Evolutionary conservation across 495 filamentous ascomycete genomes (phyloP).

Genomic region (Trichoderma reesei): DNA sequence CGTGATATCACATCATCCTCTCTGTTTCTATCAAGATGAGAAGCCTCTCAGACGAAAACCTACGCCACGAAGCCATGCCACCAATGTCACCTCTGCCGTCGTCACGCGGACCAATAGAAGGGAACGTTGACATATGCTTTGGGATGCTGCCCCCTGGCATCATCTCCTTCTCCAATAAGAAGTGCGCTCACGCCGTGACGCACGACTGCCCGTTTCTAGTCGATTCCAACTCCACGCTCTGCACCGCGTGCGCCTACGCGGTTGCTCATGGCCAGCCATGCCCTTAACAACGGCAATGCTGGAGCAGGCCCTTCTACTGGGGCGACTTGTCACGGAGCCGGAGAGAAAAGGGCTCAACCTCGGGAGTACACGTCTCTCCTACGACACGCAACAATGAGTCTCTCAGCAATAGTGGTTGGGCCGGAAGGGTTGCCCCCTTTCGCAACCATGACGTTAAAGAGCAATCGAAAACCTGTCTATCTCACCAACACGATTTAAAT

Average conservation of each 20-base stretch:
- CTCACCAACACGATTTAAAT: neutral
- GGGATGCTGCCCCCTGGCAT: neutral
- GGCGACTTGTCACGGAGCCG: neutral
- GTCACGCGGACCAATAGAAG: conserved; percentile 1
- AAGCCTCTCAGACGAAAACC: neutral
- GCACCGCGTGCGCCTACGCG: neutral
- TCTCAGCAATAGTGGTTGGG: neutral
- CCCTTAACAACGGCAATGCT: neutral
- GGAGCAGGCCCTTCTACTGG: neutral
- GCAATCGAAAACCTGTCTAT: neutral
- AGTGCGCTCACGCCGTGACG: conserved; percentile 5
- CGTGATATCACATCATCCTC: neutral
- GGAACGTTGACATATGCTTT: neutral
- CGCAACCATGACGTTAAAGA: neutral
- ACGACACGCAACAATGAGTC: neutral
- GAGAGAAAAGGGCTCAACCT: neutral
- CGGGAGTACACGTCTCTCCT: neutral
- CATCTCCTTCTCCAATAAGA: neutral
- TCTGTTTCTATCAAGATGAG: neutral
- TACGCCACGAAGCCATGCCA: neutral
- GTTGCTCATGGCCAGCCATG: conserved; percentile 1
- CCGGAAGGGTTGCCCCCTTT: neutral
- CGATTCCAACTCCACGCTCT: neutral
- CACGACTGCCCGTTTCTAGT: neutral
- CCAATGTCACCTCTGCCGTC: neutral